phyloP scores from a whole-genome alignment of 2,329 filamentous ascomycete genomes.

The Nothomitra cinnamomea region DNA sequence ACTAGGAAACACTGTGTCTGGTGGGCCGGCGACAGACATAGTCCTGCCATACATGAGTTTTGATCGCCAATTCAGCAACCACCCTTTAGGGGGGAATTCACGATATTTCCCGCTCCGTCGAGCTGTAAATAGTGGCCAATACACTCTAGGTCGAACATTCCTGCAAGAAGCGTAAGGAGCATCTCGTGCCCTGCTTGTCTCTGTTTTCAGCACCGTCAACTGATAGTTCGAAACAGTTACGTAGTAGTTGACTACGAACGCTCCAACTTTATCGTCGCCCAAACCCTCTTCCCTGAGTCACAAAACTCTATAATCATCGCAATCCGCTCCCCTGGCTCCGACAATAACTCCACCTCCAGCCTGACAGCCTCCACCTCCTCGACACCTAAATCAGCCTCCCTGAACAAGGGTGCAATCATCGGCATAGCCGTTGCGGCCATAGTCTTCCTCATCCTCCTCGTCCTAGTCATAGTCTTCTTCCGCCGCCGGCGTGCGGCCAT shows the following conservation, averaged over 20 bases:
- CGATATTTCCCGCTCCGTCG: slow-evolving; percentile 19
- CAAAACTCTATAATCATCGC: not conserved
- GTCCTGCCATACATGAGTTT: slow-evolving; percentile 19
- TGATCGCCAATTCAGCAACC: slow-evolving; percentile 16
- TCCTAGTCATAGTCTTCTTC: too few relatives aligned
- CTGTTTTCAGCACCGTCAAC: not conserved
- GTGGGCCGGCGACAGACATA: slow-evolving; percentile 15
- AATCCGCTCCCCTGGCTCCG: not conserved
- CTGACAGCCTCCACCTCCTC: slow-evolving; percentile 10
- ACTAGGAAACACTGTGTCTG: slow-evolving; percentile 12
- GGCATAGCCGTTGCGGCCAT: too few relatives aligned
- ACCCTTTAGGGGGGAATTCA: slow-evolving; percentile 12
- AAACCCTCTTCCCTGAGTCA: slow-evolving; percentile 13
- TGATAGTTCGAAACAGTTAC: too few relatives aligned
- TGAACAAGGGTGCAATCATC: too few relatives aligned
- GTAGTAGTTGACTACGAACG: slow-evolving; percentile 20
- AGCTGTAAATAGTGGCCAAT: slow-evolving; percentile 16
- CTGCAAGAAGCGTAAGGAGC: slow-evolving; percentile 19
- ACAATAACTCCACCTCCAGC: slow-evolving; percentile 3
- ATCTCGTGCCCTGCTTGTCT: not conserved
- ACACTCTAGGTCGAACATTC: slow-evolving; percentile 19
- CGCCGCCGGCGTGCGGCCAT: too few relatives aligned
- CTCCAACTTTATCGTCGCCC: slow-evolving; percentile 17
- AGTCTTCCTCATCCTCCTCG: too few relatives aligned
- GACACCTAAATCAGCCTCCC: too few relatives aligned